phyloP scores from a whole-genome alignment of 306 rosid species.

The apple (Malus domestica) region DNA sequence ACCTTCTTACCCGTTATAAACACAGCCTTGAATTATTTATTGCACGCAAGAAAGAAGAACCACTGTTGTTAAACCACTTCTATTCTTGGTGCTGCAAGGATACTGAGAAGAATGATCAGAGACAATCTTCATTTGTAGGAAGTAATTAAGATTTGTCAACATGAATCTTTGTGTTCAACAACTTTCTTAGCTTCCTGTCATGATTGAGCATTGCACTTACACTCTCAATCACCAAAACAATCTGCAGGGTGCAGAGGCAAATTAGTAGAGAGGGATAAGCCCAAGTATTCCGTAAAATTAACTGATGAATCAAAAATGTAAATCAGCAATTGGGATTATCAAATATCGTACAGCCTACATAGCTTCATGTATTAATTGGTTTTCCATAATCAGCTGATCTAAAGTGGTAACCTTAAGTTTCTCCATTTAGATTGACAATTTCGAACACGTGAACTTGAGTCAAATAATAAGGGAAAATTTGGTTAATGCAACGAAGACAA shows the following conservation, averaged over 20 bases:
- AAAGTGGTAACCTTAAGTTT: background rate
- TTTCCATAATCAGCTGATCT: background rate
- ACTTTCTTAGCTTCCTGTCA: slow-evolving; percentile 65
- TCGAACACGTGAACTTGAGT: background rate
- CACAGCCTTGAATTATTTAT: background rate
- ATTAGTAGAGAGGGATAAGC: background rate
- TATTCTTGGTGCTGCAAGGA: slow-evolving; percentile 1
- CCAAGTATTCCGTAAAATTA: background rate
- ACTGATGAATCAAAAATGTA: background rate
- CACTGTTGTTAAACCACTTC: background rate
- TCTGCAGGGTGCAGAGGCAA: slow-evolving; percentile 34
- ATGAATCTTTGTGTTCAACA: slow-evolving; percentile 37
- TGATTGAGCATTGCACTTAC: slow-evolving; percentile 81
- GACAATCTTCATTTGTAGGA: slow-evolving; percentile 4
- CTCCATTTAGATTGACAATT: background rate
- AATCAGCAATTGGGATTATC: background rate
- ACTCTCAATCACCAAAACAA: slow-evolving; percentile 77
- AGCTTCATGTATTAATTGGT: background rate
- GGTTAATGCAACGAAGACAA: background rate
- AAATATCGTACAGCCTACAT: background rate
- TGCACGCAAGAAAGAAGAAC: background rate
- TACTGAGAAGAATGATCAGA: background rate
- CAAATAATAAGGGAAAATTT: background rate
- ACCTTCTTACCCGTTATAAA: background rate
- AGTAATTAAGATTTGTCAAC: slow-evolving; percentile 36